Conservation (phyloP, 371 early-diverging fungal genomes). For the Mucor mucedo region DNA sequence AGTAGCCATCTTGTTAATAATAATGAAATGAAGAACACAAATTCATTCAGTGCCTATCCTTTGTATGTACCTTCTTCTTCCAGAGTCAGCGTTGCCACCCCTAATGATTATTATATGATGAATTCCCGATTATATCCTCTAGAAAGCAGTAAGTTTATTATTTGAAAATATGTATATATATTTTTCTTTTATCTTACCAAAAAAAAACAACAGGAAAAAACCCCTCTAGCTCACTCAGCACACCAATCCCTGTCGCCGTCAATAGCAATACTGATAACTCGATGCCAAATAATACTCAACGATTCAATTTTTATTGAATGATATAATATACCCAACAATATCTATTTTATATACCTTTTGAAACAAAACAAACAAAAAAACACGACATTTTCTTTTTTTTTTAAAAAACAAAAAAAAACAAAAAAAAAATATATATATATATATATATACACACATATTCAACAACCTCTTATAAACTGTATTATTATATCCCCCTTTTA, state of each 20-base stretch:
- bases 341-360: neutral
- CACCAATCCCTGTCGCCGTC: slow-evolving; percentile 26
- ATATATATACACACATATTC: neutral
- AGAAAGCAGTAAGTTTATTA: slow-evolving; percentile 15
- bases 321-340: slow-evolving; percentile 2
- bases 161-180: neutral
- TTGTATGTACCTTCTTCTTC: slow-evolving; percentile 7
- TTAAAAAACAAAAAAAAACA: neutral
- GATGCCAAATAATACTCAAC: slow-evolving; percentile 15
- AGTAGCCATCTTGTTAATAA: neutral
- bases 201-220: slow-evolving; percentile 15
- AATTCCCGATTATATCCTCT: slow-evolving; percentile 12
- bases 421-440: neutral
- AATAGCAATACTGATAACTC: slow-evolving; percentile 8
- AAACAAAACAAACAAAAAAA: neutral
- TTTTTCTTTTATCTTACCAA: neutral
- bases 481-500: neutral
- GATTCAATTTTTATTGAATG: slow-evolving; percentile 18
- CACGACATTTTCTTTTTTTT: neutral
- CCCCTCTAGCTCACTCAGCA: slow-evolving; percentile 31
- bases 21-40: neutral
- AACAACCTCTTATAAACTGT: neutral
- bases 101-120: slow-evolving; percentile 12
- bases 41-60: neutral
- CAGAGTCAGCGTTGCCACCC: slow-evolving; percentile 12